Evolutionary conservation across 768 basidiomycete species (phyloP).

Genomic region (Tricholoma sp.): DNA sequence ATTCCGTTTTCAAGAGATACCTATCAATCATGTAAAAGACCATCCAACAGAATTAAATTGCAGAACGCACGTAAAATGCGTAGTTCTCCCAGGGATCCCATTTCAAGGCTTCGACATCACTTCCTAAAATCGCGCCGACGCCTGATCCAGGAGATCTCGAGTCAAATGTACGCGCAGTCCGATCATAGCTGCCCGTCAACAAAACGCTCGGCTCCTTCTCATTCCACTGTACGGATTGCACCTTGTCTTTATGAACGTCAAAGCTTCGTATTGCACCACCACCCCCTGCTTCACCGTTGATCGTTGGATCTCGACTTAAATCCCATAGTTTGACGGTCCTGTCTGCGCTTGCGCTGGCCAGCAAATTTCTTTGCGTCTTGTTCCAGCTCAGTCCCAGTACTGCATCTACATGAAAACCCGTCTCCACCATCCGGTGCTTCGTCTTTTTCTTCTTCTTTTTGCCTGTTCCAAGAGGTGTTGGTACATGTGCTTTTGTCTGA

Average conservation of each 20-base stretch:
- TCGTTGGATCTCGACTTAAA: conserved; percentile 62
- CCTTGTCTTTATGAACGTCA: conserved; percentile 85
- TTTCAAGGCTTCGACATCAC: conserved; percentile 88
- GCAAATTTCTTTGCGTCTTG: conserved; percentile 77
- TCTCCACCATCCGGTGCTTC: conserved; percentile 56
- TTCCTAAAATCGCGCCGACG: conserved; percentile 80
- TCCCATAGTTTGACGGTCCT: conserved; percentile 98
- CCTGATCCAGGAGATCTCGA: conserved; percentile 76
- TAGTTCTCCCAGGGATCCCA: conserved; percentile 96
- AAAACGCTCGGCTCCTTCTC: conserved; percentile 82
- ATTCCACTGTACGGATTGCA: conserved; percentile 97
- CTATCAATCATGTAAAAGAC: conserved; percentile 32
- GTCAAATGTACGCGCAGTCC: conserved; percentile 94
- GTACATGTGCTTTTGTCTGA: conserved; percentile 73
- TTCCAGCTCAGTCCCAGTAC: conserved; percentile 96
- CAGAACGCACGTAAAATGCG: conserved; percentile 72
- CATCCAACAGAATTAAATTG: not conserved
- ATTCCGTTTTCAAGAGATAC: conserved; percentile 94
- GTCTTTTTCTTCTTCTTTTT: conserved; percentile 94
- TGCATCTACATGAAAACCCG: conserved; percentile 86
- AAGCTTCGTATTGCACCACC: conserved; percentile 82
- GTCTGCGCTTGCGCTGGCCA: conserved; percentile 92
- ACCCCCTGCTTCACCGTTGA: conserved; percentile 26
- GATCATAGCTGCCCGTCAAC: conserved; percentile 90
- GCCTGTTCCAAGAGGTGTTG: conserved; percentile 79